A percentile compares a stretch with the other conserved stretches of the same genome.
Evolutionary conservation across 2,329 filamentous ascomycete genomes (phyloP).

Genomic region (Pyrenophora tritici-repentis): DNA sequence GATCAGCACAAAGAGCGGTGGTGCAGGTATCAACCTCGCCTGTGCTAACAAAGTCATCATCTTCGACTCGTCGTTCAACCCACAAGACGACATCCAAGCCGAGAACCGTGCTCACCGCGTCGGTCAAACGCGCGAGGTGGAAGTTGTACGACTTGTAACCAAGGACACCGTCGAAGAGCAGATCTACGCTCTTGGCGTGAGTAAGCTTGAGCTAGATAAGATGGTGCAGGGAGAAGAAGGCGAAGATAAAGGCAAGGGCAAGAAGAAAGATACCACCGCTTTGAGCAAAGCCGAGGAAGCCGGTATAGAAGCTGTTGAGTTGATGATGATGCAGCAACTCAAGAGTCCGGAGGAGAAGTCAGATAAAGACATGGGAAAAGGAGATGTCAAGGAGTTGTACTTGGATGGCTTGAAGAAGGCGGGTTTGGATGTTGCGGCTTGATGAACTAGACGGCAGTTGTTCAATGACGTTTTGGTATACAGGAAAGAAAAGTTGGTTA

Average conservation of each 20-base stretch:
- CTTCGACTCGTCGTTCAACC: conserved; percentile 96
- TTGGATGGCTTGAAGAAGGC: conserved; percentile 48
- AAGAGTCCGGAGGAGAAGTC: conserved; percentile 7
- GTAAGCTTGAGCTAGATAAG: conserved; percentile 88
- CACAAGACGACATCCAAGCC: conserved; percentile 96
- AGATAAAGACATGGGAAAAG: conserved; percentile 26
- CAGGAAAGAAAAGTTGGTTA: neutral
- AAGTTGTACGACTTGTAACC: conserved; percentile 84
- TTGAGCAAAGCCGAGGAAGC: conserved; percentile 44
- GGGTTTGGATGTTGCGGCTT: conserved; percentile 46
- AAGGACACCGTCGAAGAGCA: conserved; percentile 87
- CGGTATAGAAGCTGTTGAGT: conserved; percentile 44
- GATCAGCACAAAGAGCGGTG: conserved; percentile 89
- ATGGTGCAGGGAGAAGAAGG: conserved; percentile 66
- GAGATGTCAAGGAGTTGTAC: conserved; percentile 51
- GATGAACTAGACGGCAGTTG: no score
- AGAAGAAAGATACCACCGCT: conserved; percentile 23
- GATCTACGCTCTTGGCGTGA: conserved; percentile 87
- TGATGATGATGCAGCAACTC: conserved; percentile 49
- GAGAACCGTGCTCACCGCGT: conserved; percentile 96
- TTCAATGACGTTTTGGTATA: no score
- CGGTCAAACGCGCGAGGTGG: conserved; percentile 86
- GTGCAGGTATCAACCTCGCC: conserved; percentile 95
- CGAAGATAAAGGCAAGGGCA: conserved; percentile 18
- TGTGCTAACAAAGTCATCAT: conserved; percentile 97